Percentiles rank a stretch among this genome's conserved stretches.
phyloP scores from a whole-genome alignment of 768 basidiomycete genomes.

The Rhodotorula taiwanensis region DNA sequence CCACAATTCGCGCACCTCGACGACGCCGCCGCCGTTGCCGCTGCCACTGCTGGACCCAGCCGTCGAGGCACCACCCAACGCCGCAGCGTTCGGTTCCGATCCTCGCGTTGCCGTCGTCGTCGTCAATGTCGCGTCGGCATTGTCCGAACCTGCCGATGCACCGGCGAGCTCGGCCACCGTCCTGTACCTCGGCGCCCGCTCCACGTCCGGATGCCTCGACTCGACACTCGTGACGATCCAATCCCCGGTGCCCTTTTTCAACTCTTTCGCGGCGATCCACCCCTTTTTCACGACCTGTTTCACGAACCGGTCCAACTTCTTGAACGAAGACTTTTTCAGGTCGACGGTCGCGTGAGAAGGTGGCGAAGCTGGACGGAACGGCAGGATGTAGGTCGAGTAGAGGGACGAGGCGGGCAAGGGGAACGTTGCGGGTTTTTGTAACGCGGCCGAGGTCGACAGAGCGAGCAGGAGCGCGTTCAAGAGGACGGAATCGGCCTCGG shows the following conservation, averaged over 20 bases:
- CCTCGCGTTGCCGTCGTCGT: neutral
- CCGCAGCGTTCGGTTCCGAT: neutral
- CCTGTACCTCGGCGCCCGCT: neutral
- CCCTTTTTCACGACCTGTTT: constrained; percentile 7
- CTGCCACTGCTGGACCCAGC: no score
- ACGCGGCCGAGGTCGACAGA: constrained; percentile 1
- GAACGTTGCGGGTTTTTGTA: constrained; percentile 10
- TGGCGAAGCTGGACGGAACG: constrained; percentile 15
- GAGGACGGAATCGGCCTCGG: constrained; percentile 22
- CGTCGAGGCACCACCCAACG: neutral
- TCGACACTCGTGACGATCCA: constrained; percentile 21
- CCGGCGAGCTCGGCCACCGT: constrained; percentile 3
- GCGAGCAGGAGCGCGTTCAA: constrained; percentile 18
- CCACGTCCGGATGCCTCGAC: constrained; percentile 15
- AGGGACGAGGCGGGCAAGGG: constrained; percentile 31
- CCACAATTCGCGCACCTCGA: constrained; percentile 20
- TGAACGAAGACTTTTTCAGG: constrained; percentile 24
- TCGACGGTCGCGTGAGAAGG: neutral
- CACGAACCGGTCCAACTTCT: constrained; percentile 27
- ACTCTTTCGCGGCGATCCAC: constrained; percentile 18
- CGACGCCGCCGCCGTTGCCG: neutral
- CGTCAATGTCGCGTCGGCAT: neutral
- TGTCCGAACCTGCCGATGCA: neutral
- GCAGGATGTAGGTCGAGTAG: constrained; percentile 24
- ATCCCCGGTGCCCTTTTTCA: constrained; percentile 16